A percentile compares a stretch with the other conserved stretches of the same genome.
phyloP scores from a whole-genome alignment of 495 filamentous ascomycete species.

The Rostrohypoxylon terebratum region DNA sequence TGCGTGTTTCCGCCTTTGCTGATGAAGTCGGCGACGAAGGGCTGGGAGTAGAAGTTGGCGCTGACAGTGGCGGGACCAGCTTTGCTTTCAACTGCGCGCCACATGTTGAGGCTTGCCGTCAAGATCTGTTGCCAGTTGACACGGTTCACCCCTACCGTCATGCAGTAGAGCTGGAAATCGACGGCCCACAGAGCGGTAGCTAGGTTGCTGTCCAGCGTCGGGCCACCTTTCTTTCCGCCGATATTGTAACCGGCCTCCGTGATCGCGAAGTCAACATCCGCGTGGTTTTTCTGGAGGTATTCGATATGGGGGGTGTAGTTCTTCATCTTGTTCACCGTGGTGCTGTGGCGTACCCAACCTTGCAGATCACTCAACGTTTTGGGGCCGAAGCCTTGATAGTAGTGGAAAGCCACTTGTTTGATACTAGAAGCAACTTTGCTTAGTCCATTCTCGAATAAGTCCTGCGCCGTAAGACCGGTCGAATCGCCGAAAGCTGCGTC shows the following conservation, averaged over 20 bases:
- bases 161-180: constrained; percentile 33
- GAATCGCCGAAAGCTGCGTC: constrained; percentile 18
- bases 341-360: constrained; percentile 9
- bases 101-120: constrained; percentile 11
- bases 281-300: constrained; percentile 14
- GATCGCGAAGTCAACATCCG: constrained; percentile 5
- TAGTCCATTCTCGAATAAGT: constrained; percentile 13
- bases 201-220: constrained; percentile 20
- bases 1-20: constrained; percentile 31
- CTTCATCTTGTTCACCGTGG: constrained; percentile 1
- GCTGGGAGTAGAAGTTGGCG: constrained; percentile 35
- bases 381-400: constrained; percentile 24
- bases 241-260: constrained; percentile 27
- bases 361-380: constrained; percentile 7
- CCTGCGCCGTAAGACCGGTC: background rate
- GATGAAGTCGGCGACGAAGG: constrained; percentile 35
- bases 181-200: constrained; percentile 31
- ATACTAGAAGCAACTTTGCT: constrained; percentile 14
- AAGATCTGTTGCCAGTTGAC: constrained; percentile 32
- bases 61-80: background rate
- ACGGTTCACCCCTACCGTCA: constrained; percentile 23
- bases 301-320: constrained; percentile 19
- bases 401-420: constrained; percentile 24
- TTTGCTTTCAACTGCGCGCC: constrained; percentile 14
- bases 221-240: background rate